Percentiles rank a stretch among this genome's conserved stretches.
phyloP scores from a whole-genome alignment of 2,329 filamentous ascomycete genomes.

The Fusarium dlaminii region DNA sequence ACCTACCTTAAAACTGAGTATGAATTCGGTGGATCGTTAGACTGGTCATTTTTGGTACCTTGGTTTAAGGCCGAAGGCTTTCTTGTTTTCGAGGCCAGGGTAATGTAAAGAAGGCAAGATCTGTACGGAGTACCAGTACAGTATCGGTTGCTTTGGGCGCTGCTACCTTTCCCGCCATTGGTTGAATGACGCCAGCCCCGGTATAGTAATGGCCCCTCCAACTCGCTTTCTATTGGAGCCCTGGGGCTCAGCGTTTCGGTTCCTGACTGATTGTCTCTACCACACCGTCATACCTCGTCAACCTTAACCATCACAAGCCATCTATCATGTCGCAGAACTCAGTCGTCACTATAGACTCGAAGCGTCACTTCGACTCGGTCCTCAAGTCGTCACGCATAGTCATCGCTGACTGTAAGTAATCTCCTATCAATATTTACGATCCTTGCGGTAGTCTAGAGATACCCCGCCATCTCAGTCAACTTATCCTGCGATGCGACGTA shows the following conservation, averaged over 20 bases:
- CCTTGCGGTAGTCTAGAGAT: neutral
- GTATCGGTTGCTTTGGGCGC: neutral
- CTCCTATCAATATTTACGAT: neutral
- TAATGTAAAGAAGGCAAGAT: neutral
- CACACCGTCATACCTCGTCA: conserved; percentile 35
- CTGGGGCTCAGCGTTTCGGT: conserved; percentile 26
- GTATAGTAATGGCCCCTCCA: conserved; percentile 43
- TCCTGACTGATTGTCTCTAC: conserved; percentile 34
- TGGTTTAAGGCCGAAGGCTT: neutral
- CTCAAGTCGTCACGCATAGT: conserved; percentile 80
- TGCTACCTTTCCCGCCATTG: conserved; percentile 21
- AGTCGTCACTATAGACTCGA: conserved; percentile 53
- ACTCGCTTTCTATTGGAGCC: conserved; percentile 34
- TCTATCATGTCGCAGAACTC: conserved; percentile 45
- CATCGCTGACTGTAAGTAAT: conserved; percentile 83
- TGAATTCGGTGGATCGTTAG: neutral
- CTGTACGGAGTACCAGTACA: too few species aligned
- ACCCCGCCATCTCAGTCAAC: conserved; percentile 33
- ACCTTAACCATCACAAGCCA: conserved; percentile 30
- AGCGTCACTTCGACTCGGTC: conserved; percentile 72
- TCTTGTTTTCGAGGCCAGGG: neutral
- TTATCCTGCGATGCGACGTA: conserved; percentile 22
- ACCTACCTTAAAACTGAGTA: neutral
- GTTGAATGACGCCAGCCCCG: conserved; percentile 38
- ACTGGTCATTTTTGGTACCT: neutral